Percentiles rank a stretch among this genome's conserved stretches.
phyloP scores from a whole-genome alignment of 2,329 filamentous ascomycete species.

The Colletotrichum graminicola region DNA sequence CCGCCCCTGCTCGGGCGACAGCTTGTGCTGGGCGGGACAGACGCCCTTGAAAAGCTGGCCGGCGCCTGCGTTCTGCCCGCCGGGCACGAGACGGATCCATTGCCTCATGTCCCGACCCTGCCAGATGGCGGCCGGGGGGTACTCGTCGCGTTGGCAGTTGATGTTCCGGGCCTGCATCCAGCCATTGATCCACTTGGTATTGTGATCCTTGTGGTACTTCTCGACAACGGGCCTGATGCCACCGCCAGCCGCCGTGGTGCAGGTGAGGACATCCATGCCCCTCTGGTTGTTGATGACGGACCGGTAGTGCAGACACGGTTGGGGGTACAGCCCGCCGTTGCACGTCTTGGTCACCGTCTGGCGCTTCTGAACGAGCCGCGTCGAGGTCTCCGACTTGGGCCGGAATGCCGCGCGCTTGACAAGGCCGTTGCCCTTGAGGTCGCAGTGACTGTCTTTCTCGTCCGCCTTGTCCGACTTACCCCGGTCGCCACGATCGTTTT shows the following conservation, averaged over 20 bases:
- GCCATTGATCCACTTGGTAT: constrained; percentile 29
- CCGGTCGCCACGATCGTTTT: not conserved
- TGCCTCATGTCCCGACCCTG: constrained; percentile 31
- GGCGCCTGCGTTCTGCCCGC: constrained; percentile 33
- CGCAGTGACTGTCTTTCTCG: too few species aligned
- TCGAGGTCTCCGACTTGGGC: too few species aligned
- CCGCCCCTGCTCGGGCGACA: constrained; percentile 6
- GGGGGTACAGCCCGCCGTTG: too few species aligned
- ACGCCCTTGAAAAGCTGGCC: constrained; percentile 33
- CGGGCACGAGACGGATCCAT: constrained; percentile 33
- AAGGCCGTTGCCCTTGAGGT: too few species aligned
- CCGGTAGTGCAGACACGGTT: too few species aligned
- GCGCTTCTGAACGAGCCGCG: too few species aligned
- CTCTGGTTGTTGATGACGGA: too few species aligned
- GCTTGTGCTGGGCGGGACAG: too few species aligned
- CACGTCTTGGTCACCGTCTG: too few species aligned
- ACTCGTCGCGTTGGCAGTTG: constrained; percentile 37
- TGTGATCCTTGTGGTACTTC: constrained; percentile 19
- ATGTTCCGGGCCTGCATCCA: constrained; percentile 24
- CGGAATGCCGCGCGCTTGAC: too few species aligned
- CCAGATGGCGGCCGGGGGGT: constrained; percentile 32
- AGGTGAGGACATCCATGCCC: not conserved
- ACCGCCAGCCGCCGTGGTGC: constrained; percentile 6
- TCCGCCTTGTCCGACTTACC: too few species aligned
- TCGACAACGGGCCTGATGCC: constrained; percentile 7